These are phyloP conservation scores for Tetraselmis chui DNA, from an alignment of 139 green algal species.

Conservation along the genomic window DNA sequence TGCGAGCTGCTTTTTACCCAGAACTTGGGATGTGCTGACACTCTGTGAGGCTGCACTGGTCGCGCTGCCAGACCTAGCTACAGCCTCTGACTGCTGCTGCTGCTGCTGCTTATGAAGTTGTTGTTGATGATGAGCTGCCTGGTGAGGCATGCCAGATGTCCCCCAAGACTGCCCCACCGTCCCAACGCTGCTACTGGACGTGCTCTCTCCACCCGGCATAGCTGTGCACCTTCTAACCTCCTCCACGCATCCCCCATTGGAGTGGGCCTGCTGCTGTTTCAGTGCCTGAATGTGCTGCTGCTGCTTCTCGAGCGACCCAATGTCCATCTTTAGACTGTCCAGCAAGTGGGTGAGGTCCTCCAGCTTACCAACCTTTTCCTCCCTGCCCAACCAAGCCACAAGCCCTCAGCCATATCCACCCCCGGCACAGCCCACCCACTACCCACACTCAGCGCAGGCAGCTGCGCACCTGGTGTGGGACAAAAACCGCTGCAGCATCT, in stretches of 20 bases:
- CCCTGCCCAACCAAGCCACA: slow-evolving; percentile 23
- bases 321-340: slow-evolving; percentile 47
- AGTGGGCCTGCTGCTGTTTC: slow-evolving; percentile 11
- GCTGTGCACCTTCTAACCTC: neutral
- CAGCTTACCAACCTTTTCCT: slow-evolving; percentile 33
- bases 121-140: too few species aligned
- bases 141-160: too few species aligned
- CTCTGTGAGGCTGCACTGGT: too few species aligned
- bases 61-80: too few species aligned
- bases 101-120: too few species aligned
- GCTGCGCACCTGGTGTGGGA: slow-evolving; percentile 41
- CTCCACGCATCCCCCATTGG: too few species aligned
- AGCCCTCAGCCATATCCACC: neutral
- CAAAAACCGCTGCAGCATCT: slow-evolving; percentile 75
- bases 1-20: neutral
- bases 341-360: slow-evolving; percentile 48
- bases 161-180: too few species aligned
- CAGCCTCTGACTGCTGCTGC: too few species aligned
- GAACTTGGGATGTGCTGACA: too few species aligned
- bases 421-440: too few species aligned
- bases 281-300: neutral
- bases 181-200: neutral
- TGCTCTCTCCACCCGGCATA: neutral
- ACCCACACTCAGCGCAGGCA: neutral
- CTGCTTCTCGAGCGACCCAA: slow-evolving; percentile 27